Evolutionary conservation across 176 grass and related monocot species (phyloP), one percentile per base, ranked within the genome.

Genomic region (Oryza coarctata): DNA sequence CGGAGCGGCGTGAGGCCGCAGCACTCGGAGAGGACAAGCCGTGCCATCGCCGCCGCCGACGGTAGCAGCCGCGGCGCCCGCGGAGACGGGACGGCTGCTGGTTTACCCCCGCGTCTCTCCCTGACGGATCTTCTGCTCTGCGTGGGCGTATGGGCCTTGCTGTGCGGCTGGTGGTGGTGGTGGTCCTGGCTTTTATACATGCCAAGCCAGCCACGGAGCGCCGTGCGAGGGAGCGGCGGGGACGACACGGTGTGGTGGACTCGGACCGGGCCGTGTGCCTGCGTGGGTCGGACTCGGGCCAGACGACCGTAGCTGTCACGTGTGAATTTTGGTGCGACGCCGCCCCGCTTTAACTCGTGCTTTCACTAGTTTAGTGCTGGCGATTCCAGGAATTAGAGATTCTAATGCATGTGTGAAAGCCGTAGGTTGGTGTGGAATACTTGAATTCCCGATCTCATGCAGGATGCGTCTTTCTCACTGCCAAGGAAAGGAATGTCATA

Each of bases 1-100:
- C 88, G 87, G 12, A 90, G 85, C 78, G 93, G 93, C 80, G 80
- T 71, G 14, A 96, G 50, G 68, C 91, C 91, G 72, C 85, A 90
- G 89, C 93, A 80, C 73, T 83, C 89, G 55, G 89, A 90, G 40
- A 94, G 84, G 63, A 87, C 68, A 80, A 86, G 89, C 83, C 87
- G 85, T 18, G 93, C 80, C 93, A 99, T 99, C 49, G 41, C 9
- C 68, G 39, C 26, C 6, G 12, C 14, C 50, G 50, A 55, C 18
- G 50, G 32, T 33, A 17, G 20, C 49, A 20, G 3, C 62, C 5
- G 20, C 65, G 3, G 57, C 27, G 70, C n/a, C 5, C 31, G 50
- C 1, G 11, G 63, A 3, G 34, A 22, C 6, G 5, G 12, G 15
- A 12, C 7, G 63, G 74, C 11, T 44, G 12, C 29, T 22, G 4